phyloP scores from a whole-genome alignment of 768 basidiomycete genomes.

The Suillus variegatus region DNA sequence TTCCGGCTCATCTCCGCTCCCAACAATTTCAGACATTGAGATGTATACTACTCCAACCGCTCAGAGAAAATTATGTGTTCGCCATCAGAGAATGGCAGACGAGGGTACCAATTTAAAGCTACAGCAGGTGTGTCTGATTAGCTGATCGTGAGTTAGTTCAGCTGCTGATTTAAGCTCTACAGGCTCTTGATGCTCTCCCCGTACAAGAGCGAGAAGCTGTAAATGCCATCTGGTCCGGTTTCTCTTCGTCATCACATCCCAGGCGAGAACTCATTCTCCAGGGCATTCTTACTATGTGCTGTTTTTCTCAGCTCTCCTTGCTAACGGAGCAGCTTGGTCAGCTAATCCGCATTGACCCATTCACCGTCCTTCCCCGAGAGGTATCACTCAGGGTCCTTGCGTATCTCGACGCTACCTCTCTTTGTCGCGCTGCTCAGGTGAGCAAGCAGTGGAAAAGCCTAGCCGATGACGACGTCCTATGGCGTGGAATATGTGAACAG shows the following conservation, averaged over 20 bases:
- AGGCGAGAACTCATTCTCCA: conserved; percentile 92
- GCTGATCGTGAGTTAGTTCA: neutral
- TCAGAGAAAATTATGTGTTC: conserved; percentile 80
- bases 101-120: conserved; percentile 90
- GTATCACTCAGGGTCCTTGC: conserved; percentile 84
- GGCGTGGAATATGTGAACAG: conserved; percentile 96
- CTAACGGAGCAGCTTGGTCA: conserved; percentile 89
- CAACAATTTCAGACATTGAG: conserved; percentile 7
- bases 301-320: conserved; percentile 96
- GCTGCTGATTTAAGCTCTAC: conserved; percentile 16
- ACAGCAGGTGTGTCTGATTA: conserved; percentile 68
- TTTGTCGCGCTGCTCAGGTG: conserved; percentile 93
- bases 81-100: conserved; percentile 97
- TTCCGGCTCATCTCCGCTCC: conserved; percentile 9
- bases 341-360: conserved; percentile 95
- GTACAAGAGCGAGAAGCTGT: conserved; percentile 84
- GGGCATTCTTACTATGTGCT: conserved; percentile 98
- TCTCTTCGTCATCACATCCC: conserved; percentile 91
- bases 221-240: conserved; percentile 94
- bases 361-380: conserved; percentile 87
- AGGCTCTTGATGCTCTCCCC: conserved; percentile 91
- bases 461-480: conserved; percentile 94
- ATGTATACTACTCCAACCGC: conserved; percentile 37
- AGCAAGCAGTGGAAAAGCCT: conserved; percentile 80
- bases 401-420: conserved; percentile 88